Percentiles rank a stretch among this genome's conserved stretches.
Evolutionary conservation across 768 basidiomycete species (phyloP).

Genomic region (Terana coerulea): DNA sequence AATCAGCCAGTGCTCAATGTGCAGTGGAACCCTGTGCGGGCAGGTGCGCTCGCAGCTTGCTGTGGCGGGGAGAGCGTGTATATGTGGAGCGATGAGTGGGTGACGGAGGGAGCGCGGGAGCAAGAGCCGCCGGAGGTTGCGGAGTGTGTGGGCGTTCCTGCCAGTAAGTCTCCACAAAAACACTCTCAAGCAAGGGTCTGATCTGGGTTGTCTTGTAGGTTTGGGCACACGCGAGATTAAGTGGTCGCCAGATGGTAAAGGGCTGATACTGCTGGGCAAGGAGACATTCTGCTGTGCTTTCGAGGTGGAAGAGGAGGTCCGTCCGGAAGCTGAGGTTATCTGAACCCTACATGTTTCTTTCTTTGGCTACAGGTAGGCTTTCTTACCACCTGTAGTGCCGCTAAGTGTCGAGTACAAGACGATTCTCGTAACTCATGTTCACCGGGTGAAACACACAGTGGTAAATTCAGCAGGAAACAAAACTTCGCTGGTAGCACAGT

Average conservation of each 20-base stretch:
- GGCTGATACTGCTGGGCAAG: conserved; percentile 69
- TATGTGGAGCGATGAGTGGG: conserved; percentile 84
- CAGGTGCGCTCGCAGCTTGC: conserved; percentile 63
- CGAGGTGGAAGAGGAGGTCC: conserved; percentile 45
- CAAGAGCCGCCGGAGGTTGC: conserved; percentile 71
- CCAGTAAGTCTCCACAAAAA: conserved; percentile 50
- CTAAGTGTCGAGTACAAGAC: too few relatives aligned
- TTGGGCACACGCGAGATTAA: conserved; percentile 51
- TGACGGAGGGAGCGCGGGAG: conserved; percentile 33
- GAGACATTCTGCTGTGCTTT: conserved; percentile 85
- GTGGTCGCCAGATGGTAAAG: conserved; percentile 89
- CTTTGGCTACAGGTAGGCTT: too few relatives aligned
- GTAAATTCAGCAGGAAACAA: neutral
- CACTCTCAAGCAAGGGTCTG: neutral
- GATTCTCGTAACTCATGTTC: neutral
- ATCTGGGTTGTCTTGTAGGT: neutral
- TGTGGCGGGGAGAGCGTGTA: conserved; percentile 67
- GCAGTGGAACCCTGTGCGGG: conserved; percentile 77
- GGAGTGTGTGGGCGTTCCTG: conserved; percentile 86
- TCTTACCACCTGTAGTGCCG: too few relatives aligned
- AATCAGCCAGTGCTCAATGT: conserved; percentile 58
- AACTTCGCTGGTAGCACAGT: neutral
- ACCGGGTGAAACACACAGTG: neutral
- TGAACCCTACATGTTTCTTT: too few relatives aligned
- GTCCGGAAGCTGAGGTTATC: neutral